These are phyloP conservation scores for Allium fistulosum DNA, from an alignment of 106 monocot species.

Conservation along the genomic window DNA sequence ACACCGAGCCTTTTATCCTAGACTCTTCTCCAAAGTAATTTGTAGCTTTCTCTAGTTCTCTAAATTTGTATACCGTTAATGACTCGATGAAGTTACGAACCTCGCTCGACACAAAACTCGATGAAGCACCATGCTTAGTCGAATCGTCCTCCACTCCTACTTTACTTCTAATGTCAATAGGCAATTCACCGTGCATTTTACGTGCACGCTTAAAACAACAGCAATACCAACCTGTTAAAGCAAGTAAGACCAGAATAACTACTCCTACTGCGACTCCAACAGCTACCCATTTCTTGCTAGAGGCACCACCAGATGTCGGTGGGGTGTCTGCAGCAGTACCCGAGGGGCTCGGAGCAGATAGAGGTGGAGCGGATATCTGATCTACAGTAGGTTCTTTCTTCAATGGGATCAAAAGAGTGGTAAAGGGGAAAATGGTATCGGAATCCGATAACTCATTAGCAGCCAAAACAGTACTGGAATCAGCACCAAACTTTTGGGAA, in stretches of 20 bases:
- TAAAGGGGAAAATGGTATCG: conserved; percentile 6
- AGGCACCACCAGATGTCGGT: conserved; percentile 7
- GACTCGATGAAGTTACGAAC: conserved; percentile 38
- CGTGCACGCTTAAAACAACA: not conserved
- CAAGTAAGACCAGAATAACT: conserved; percentile 11
- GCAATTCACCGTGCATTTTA: not conserved
- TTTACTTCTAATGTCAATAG: not conserved
- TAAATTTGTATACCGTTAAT: conserved; percentile 25
- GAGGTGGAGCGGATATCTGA: conserved; percentile 14
- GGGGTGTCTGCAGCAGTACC: not conserved
- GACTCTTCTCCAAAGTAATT: conserved; percentile 9
- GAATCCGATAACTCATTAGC: conserved; percentile 17
- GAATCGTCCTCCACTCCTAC: conserved; percentile 11
- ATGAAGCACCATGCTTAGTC: conserved; percentile 11
- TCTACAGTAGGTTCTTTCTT: not conserved
- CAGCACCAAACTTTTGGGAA: conserved; percentile 9
- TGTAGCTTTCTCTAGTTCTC: conserved; percentile 16
- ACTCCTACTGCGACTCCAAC: conserved; percentile 13
- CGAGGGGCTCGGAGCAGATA: conserved; percentile 2
- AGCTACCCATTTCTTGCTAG: conserved; percentile 9
- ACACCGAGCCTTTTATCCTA: conserved; percentile 12
- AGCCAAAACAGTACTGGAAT: not conserved
- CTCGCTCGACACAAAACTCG: conserved; percentile 20
- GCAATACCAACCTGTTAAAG: not conserved
- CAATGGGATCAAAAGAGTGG: conserved; percentile 24